Conservation (phyloP, 331 rosid genomes). For the Malus hybrid region DNA sequence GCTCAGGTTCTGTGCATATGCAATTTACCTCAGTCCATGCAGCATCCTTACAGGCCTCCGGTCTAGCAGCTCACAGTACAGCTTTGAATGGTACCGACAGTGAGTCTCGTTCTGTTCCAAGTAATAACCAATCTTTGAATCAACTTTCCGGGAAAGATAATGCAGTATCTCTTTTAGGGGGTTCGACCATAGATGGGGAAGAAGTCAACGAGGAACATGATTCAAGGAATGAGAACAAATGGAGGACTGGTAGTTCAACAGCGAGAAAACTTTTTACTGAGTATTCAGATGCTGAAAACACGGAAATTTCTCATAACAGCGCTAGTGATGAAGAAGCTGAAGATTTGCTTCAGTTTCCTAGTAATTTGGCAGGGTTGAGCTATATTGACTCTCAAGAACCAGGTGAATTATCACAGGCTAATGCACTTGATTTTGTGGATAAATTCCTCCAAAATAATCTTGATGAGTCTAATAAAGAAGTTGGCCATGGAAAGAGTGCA, state of each 20-base stretch:
- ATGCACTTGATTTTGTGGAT: conserved; percentile 85
- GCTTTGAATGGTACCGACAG: conserved; percentile 19
- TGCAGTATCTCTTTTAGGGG: conserved; percentile 13
- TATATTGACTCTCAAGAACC: conserved; percentile 88
- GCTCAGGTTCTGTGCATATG: conserved; percentile 40
- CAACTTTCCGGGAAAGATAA: conserved; percentile 16
- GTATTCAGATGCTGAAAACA: conserved; percentile 28
- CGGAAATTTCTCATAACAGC: conserved; percentile 21
- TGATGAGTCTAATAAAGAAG: conserved; percentile 41
- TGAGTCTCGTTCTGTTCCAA: conserved; percentile 22
- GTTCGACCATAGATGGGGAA: conserved; percentile 24
- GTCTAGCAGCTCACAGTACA: conserved; percentile 37
- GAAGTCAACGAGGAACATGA: conserved; percentile 25
- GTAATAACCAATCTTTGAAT: conserved; percentile 17
- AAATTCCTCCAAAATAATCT: conserved; percentile 49
- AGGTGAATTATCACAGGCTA: conserved; percentile 66
- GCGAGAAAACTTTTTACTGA: conserved; percentile 74
- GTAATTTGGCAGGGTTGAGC: conserved; percentile 58
- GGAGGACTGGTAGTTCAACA: conserved; percentile 40
- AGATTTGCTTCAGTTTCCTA: conserved; percentile 27
- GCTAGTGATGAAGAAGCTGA: conserved; percentile 22
- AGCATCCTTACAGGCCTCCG: conserved; percentile 48
- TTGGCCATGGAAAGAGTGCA: conserved; percentile 22
- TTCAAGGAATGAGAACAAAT: conserved; percentile 17
- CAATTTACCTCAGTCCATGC: conserved; percentile 45